These are phyloP conservation scores for Trichoderma endophyticum DNA, from an alignment of 2,329 filamentous ascomycete genomes.

Conservation along the genomic window DNA sequence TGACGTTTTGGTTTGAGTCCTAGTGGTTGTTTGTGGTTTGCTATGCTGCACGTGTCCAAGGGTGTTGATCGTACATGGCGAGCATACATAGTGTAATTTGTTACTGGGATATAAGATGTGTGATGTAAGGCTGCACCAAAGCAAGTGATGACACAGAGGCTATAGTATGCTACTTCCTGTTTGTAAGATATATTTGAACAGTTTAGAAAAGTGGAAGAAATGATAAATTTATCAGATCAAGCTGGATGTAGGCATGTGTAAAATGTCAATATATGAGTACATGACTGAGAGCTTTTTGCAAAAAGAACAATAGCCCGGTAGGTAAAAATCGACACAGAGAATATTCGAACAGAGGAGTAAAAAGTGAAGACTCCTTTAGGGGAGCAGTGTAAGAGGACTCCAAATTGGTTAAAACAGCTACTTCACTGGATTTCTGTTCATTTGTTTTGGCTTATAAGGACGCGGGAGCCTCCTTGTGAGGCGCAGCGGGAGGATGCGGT, in stretches of 20 bases:
- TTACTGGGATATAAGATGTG: not conserved
- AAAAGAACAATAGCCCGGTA: not conserved
- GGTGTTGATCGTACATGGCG: not conserved
- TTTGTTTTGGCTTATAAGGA: slow-evolving; percentile 9
- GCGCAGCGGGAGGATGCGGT: not conserved
- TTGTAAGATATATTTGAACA: not conserved
- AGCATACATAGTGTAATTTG: not conserved
- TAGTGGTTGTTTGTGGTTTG: not conserved
- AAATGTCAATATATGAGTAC: not conserved
- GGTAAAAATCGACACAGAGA: not conserved
- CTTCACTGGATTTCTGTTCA: not conserved
- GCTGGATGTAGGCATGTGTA: not conserved
- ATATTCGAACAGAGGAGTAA: not conserved
- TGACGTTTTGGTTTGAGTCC: not conserved
- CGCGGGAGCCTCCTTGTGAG: not conserved
- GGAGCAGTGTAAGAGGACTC: not conserved
- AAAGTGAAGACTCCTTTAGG: slow-evolving; percentile 11
- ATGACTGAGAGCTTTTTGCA: not conserved
- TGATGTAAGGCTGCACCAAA: not conserved
- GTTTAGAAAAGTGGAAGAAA: not conserved
- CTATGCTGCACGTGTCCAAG: not conserved
- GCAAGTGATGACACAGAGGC: not conserved
- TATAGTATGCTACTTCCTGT: not conserved
- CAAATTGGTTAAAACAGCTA: not conserved
- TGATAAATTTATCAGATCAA: not conserved